Conservation (phyloP, 192 early-diverging fungal species). For the Funneliformis mosseae region DNA sequence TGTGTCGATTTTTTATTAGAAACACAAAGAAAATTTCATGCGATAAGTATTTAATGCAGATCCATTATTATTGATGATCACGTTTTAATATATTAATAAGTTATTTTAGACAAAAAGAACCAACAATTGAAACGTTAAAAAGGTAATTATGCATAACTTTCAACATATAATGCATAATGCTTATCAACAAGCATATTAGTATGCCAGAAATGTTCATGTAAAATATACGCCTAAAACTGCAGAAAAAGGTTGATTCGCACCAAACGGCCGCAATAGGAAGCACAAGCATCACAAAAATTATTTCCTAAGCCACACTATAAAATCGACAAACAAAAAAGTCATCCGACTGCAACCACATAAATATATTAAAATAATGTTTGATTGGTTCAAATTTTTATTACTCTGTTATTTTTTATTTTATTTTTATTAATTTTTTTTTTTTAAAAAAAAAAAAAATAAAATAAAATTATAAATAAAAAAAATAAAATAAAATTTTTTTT, state of each 20-base stretch:
- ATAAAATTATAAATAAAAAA: no score
- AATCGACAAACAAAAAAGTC: no score
- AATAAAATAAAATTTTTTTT: no score
- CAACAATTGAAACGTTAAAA: not conserved
- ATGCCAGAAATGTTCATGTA: not conserved
- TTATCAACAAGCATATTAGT: not conserved
- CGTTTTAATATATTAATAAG: no score
- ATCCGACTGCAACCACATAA: no score
- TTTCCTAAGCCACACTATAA: not conserved
- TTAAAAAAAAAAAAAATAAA: not conserved
- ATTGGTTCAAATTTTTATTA: no score
- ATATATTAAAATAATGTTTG: no score
- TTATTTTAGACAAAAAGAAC: constrained; percentile 10
- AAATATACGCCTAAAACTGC: not conserved
- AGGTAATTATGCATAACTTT: not conserved
- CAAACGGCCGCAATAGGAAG: not conserved
- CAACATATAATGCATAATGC: not conserved
- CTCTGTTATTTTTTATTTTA: no score
- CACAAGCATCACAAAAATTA: not conserved
- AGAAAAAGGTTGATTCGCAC: not conserved
- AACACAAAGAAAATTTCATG: no score
- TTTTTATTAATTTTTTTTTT: not conserved
- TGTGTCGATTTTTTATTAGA: no score
- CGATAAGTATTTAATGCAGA: no score
- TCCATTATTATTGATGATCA: no score